Evolutionary conservation across 345 rosid species (phyloP), one percentile per base, ranked within the genome.

Genomic region (Ailanthus altissimus): DNA sequence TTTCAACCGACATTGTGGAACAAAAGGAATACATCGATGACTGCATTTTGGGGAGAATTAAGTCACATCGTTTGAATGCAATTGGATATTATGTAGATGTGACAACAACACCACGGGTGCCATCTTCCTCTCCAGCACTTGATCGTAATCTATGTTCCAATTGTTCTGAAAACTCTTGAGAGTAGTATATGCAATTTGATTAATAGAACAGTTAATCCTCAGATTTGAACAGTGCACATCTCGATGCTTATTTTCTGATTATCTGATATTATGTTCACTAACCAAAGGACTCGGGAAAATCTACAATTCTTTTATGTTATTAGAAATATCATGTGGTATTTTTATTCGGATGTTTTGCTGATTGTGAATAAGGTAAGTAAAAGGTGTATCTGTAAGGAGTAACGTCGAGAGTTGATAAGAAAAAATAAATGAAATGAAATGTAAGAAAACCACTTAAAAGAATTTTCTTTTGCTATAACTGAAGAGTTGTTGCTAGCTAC

Each of bases 401-500:
- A 23, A 51, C 7, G 23, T 64, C 5, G 1, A n/a, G n/a, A 20
- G n/a, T 8, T 8, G 23, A 18, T 15, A 13, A 25, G 25, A 50
- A 45, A 42, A 40, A n/a, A 38, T 1, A 54, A 40, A 13, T 3
- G 32, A 18, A 72, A 56, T 12, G 50, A 56, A 25, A 70, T 16
- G 53, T 32, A 2, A 14, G n/a, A 49, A 8, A 2, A 63, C n/a
- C 13, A 21, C 32, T 4, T 20, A 47, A 49, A 47, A 47, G 4
- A 20, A 50, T 58, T 67, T 45, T 25, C 18, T 74, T 75, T 15
- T 23, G 23, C 54, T 64, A 54, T 66, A 59, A 58, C 63, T 59
- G 76, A 36, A 63, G 6, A 14, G 38, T 64, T 57, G 61, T 64
- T 20, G 40, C 74, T 77, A 63, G 36, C 67, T 79, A 59, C 74